Base-by-base conservation (phyloP, 805 yeast genomes). In the Teunomyces tritomae region DNA sequence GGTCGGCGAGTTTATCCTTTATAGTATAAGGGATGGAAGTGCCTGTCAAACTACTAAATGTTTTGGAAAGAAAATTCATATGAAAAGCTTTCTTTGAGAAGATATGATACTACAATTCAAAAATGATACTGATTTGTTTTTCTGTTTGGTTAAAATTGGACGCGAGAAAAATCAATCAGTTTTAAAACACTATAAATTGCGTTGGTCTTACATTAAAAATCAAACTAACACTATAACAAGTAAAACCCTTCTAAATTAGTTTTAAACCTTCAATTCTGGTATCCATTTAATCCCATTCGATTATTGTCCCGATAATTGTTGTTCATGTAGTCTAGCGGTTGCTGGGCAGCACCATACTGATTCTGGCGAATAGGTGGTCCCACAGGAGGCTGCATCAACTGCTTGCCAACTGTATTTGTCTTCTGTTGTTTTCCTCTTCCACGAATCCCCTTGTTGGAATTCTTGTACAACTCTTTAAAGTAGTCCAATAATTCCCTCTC, bases 391-490 rank as follows among this genome's bases (percentile, higher is more conserved):
- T 37, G 40, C 40, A 37, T 37, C 29, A 26, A 37, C 29, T 37
- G 40, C 13, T 37, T 37, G 8, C 16, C 29, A 13, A 13, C 40
- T 11, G 17, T 6, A 26, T 37, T 37, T 10, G 8, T 14, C 17
- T 42, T 42, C 33, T 11, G 49, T 44, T 45, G 55, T 52, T 82
- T 87, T 4, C 97, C 97, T 49, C 97, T 79, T 26, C 97, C 97
- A 56, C 88, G 83, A 51, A 91, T 91, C 14, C 97, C 97, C 59
- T 89, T 82, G 61, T 91, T 91, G 39, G 94, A 81, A 63, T 91
- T 89, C 65, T 89, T 89, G 70, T 92, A 91, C 48, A 91, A 74
- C 34, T 82, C 79, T 37, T 90, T 83, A 66, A 91, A 89, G 67
- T 92, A 91, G 28, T 80, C 78, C 57, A 91, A 74, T 55, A 89